Conservation (phyloP, 371 early-diverging fungal genomes). For the Actinomortierella wolfii region DNA sequence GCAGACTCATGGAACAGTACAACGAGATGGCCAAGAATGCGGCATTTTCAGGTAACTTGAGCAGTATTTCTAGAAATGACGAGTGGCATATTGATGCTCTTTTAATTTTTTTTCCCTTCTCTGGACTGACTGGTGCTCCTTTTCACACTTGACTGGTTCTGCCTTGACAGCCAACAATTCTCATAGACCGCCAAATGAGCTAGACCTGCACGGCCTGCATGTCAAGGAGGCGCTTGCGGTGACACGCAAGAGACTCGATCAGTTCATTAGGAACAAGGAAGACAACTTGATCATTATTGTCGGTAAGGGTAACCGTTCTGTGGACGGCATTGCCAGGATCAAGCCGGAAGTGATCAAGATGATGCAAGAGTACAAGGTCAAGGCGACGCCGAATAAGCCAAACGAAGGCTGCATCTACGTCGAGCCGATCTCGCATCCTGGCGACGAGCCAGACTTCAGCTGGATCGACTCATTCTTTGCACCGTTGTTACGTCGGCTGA, state of each 20-base stretch:
- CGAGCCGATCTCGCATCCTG: conserved; percentile 27
- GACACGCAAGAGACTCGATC: conserved; percentile 53
- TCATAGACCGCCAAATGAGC: conserved; percentile 50
- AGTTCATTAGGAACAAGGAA: conserved; percentile 51
- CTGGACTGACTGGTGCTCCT: no score
- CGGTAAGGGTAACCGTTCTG: conserved; percentile 64
- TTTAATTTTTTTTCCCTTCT: not conserved
- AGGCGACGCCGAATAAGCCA: conserved; percentile 59
- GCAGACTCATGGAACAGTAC: conserved; percentile 55
- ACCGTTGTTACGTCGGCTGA: no score
- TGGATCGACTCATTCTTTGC: conserved; percentile 31
- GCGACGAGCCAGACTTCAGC: conserved; percentile 17
- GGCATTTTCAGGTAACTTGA: conserved; percentile 51
- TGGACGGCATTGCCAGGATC: conserved; percentile 60
- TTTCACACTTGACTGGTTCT: no score
- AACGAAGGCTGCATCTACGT: conserved; percentile 67
- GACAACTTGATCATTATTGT: conserved; percentile 62
- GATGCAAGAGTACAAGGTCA: conserved; percentile 57
- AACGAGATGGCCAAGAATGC: conserved; percentile 58
- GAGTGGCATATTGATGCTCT: not conserved
- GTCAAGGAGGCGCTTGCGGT: conserved; percentile 62
- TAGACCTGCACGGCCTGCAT: conserved; percentile 66
- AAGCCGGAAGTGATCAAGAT: conserved; percentile 64
- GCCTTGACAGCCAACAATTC: conserved; percentile 51
- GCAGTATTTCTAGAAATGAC: no score